Evolutionary conservation across 805 yeast genomes (phyloP).

Genomic region (Ascoidea asiatica): DNA sequence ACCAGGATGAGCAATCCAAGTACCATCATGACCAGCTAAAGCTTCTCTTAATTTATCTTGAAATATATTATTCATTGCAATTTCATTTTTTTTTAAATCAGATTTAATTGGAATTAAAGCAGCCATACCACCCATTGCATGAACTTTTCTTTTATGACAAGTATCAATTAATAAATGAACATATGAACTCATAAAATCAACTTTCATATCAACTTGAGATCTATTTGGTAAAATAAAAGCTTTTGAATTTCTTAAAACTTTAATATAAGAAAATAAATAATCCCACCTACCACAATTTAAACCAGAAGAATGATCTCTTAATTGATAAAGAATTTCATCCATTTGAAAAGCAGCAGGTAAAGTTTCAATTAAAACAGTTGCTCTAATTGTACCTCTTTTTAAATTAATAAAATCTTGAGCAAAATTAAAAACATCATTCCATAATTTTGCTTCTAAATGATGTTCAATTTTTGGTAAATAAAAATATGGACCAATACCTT

Average conservation of each 20-base stretch:
- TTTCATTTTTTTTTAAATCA: slow-evolving; percentile 44
- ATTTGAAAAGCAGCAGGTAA: slow-evolving; percentile 64
- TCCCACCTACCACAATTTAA: slow-evolving; percentile 74
- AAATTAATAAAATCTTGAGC: slow-evolving; percentile 52
- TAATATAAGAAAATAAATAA: slow-evolving; percentile 58
- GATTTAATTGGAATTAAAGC: slow-evolving; percentile 65
- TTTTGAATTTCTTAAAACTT: slow-evolving; percentile 47
- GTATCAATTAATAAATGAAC: slow-evolving; percentile 54
- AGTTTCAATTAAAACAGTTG: slow-evolving; percentile 60
- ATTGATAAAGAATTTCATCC: slow-evolving; percentile 67
- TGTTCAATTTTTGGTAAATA: slow-evolving; percentile 70
- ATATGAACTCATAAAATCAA: slow-evolving; percentile 57
- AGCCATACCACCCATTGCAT: slow-evolving; percentile 73
- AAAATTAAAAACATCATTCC: slow-evolving; percentile 59
- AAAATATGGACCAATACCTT: slow-evolving; percentile 59
- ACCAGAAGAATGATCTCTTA: slow-evolving; percentile 58
- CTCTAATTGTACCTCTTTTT: slow-evolving; percentile 59
- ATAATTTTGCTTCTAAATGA: slow-evolving; percentile 59
- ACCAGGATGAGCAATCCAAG: slow-evolving; percentile 72
- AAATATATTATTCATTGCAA: slow-evolving; percentile 55
- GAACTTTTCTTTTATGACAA: slow-evolving; percentile 59
- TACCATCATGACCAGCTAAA: slow-evolving; percentile 57
- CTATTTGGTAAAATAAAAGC: slow-evolving; percentile 58
- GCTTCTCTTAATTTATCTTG: slow-evolving; percentile 59
- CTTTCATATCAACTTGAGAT: slow-evolving; percentile 53